Base-by-base conservation (phyloP, 441 rosid species). In the Kokia cookei region DNA sequence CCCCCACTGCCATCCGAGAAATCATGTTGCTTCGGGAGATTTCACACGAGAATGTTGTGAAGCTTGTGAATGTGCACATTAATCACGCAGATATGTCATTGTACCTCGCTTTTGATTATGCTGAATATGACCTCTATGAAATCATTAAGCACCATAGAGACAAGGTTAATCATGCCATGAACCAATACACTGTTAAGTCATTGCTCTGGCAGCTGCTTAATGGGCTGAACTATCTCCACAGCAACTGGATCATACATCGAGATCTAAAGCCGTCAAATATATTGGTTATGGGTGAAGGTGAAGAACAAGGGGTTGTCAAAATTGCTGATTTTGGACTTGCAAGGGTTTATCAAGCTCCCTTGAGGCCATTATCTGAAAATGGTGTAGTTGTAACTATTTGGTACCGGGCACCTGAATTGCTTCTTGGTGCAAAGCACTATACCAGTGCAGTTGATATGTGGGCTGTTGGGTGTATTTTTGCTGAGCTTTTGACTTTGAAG, bases 391-490 rank as follows among this genome's bases (percentile, higher is more conserved):
- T 96, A 74, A 96, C 98, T 14, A 93, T 93, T 72, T 96, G 99
- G 98, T 96, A 96, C 82, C 97, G 98, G 66, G 97, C 99, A 2
- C 99, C 99, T 1, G 99, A 96, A 82, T 83, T 96, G 83, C 98
- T 96, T 71, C 94, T 96, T 53, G 98, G 99, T 47, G 97, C 97
- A 1, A 96, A 96, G 86, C 98, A 96, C 79, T 96, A 96, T 69
- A 95, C 97, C 0, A 95, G 97, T 51, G 96, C 99, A 11, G 97
- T 95, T 51, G 99, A 95, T 76, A 93, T 88, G 93, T 95, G 99
- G 99, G 99, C 99, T 3, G 90, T 96, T 50, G 99, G 99, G 35
- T 96, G 99, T 86, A 93, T 96, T 65, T 96, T 96, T 71, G 99
- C 99, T 7, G 99, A 93, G 60, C 90, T 93, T 77, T 84, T 95